Evolutionary conservation across 495 filamentous ascomycete genomes (phyloP), one percentile per base, ranked within the genome.

Genomic region (Aspergillus indologenus): DNA sequence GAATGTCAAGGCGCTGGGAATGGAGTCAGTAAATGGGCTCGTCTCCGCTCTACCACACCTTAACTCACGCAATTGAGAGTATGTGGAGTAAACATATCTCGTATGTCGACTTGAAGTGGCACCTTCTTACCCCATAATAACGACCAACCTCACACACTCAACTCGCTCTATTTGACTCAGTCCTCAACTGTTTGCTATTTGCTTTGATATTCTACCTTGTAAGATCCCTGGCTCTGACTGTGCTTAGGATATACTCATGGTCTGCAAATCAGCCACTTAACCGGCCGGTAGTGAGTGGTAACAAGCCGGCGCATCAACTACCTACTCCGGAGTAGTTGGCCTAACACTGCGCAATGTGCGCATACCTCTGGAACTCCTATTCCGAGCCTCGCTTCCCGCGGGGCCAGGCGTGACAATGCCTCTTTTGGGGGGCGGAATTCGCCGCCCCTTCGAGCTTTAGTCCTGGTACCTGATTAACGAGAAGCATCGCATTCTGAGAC

Each of bases 351-450:
- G 26, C 26, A 29, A n/a, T n/a, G n/a, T n/a, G n/a, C n/a, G 26
- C 26, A 29, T 29, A 3, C 26, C 26, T 29, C 5, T 40, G 34
- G 34, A 40, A 40, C 34, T 40, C 12, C 34, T 40, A 40, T 40
- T 40, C 34, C 34, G 34, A 40, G 12, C 34, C 12, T 40, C 34
- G 34, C 34, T 40, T 40, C 34, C 34, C 34, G 34, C 34, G 34
- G 34, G 19, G 53, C 14, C 54, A 42, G n/a, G 24, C 43, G 54
- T 56, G 7, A 50, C 43, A 48, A 54, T 47, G 44, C 23, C 53
- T n/a, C 20, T 12, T 31, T 58, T 62, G 24, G 60, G 56, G n/a
- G 56, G 52, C 56, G 60, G 51, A 15, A 34, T 59, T 55, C 51
- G 54, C 59, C 54, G 49, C 52, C 54, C 47, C 26, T 31, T 45